Conservation (phyloP, 2,329 filamentous ascomycete species). For the Didymella exigua region DNA sequence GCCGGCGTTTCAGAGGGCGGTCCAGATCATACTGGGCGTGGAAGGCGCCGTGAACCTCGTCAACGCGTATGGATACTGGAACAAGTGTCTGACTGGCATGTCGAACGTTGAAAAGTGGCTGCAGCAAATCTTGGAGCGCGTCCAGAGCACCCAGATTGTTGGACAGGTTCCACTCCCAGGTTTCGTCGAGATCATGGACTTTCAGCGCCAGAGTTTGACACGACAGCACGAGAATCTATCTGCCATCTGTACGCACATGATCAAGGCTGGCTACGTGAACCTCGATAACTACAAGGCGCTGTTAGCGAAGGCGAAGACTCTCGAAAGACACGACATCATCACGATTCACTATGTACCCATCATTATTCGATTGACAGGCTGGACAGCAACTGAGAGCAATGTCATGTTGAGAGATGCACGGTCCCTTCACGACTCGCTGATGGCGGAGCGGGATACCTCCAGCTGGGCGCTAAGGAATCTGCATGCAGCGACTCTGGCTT, state of each 20-base stretch:
- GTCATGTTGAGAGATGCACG: constrained; percentile 70
- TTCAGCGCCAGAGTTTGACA: constrained; percentile 78
- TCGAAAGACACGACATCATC: constrained; percentile 77
- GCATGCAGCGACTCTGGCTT: constrained; percentile 76
- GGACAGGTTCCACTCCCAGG: constrained; percentile 69
- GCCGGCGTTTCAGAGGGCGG: constrained; percentile 33
- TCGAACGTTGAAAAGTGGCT: constrained; percentile 77
- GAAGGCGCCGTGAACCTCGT: constrained; percentile 58
- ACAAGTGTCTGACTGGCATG: constrained; percentile 79
- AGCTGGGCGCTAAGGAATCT: constrained; percentile 76
- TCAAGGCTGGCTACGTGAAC: constrained; percentile 75
- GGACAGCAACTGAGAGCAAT: constrained; percentile 76
- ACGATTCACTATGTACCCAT: constrained; percentile 82
- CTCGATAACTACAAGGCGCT: constrained; percentile 76
- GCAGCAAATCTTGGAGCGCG: constrained; percentile 73
- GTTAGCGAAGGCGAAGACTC: constrained; percentile 68
- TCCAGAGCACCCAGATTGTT: constrained; percentile 75
- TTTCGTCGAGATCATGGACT: constrained; percentile 76
- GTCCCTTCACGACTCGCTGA: constrained; percentile 71
- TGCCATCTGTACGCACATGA: constrained; percentile 77
- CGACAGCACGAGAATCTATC: constrained; percentile 89
- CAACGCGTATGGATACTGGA: constrained; percentile 68
- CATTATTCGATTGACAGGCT: constrained; percentile 75
- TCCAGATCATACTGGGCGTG: constrained; percentile 58
- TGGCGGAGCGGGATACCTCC: constrained; percentile 68